Percentiles rank a stretch among this genome's conserved stretches.
Evolutionary conservation across 345 rosid genomes (phyloP).

Genomic region (Rhizophora mangle): DNA sequence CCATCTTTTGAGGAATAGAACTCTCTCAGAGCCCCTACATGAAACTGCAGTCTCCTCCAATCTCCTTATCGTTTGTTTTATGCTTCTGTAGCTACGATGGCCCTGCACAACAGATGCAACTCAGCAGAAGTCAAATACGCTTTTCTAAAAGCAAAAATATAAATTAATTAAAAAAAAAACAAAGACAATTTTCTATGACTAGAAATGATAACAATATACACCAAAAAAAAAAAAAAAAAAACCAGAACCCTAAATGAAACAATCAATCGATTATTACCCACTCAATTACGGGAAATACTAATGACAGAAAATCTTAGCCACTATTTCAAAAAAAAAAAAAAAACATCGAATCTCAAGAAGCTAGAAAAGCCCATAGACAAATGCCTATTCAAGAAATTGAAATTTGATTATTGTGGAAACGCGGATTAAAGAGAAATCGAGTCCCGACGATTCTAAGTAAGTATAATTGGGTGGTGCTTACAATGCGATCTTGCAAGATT

Average conservation of each 20-base stretch:
- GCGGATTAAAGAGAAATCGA: background rate
- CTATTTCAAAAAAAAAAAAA: too few species aligned
- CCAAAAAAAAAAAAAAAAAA: background rate
- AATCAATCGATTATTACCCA: background rate
- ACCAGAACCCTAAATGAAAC: background rate
- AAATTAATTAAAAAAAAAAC: too few species aligned
- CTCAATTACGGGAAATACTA: too few species aligned
- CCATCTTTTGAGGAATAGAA: constrained; percentile 75
- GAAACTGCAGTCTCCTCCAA: constrained; percentile 85
- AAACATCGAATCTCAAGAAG: too few species aligned
- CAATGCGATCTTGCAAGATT: constrained; percentile 92
- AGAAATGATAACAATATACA: background rate
- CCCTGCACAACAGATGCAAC: constrained; percentile 40
- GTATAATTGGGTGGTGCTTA: constrained; percentile 21
- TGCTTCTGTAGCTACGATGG: constrained; percentile 56
- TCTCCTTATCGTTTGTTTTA: constrained; percentile 65
- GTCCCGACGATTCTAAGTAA: background rate
- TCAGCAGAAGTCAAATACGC: too few species aligned
- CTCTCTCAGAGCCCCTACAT: constrained; percentile 71
- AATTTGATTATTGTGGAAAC: background rate
- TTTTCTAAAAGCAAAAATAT: background rate
- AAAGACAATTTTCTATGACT: background rate
- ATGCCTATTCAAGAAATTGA: background rate
- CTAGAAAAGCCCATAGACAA: too few species aligned
- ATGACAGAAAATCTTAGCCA: too few species aligned